phyloP scores from a whole-genome alignment of 306 rosid genomes.

The Benincasa hispida region DNA sequence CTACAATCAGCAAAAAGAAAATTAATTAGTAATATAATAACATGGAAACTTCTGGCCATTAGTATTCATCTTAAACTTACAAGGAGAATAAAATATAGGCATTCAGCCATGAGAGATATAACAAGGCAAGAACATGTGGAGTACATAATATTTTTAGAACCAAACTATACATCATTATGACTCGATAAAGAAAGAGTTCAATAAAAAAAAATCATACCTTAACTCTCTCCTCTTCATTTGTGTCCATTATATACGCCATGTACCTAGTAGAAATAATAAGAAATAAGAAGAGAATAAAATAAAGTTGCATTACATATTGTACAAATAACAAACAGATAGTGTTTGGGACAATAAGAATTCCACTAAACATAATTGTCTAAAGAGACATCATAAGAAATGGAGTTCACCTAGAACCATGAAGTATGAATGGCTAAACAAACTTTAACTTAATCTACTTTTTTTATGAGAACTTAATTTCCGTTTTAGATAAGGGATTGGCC shows the following conservation, averaged over 20 bases:
- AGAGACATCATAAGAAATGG: not conserved
- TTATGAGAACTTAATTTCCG: not conserved
- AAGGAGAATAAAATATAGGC: not conserved
- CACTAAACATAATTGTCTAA: not conserved
- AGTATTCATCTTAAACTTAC: not conserved
- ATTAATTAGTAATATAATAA: not conserved
- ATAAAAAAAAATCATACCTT: conserved; percentile 39
- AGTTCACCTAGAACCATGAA: not conserved
- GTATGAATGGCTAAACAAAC: not conserved
- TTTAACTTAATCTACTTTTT: not conserved
- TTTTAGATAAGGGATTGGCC: not conserved
- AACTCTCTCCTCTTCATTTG: conserved; percentile 90
- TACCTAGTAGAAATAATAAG: conserved; percentile 45
- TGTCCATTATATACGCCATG: conserved; percentile 99
- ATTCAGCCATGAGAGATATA: not conserved
- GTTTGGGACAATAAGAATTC: not conserved
- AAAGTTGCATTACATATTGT: not conserved
- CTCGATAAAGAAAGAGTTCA: not conserved
- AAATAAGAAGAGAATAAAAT: not conserved
- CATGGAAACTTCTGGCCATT: not conserved
- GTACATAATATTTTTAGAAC: not conserved
- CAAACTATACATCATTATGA: not conserved
- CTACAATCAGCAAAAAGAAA: conserved; percentile 24
- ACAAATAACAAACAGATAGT: not conserved
- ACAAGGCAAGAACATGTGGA: not conserved